Evolutionary conservation across 2,329 filamentous ascomycete species (phyloP).

Genomic region (Paecilomyces sp.): DNA sequence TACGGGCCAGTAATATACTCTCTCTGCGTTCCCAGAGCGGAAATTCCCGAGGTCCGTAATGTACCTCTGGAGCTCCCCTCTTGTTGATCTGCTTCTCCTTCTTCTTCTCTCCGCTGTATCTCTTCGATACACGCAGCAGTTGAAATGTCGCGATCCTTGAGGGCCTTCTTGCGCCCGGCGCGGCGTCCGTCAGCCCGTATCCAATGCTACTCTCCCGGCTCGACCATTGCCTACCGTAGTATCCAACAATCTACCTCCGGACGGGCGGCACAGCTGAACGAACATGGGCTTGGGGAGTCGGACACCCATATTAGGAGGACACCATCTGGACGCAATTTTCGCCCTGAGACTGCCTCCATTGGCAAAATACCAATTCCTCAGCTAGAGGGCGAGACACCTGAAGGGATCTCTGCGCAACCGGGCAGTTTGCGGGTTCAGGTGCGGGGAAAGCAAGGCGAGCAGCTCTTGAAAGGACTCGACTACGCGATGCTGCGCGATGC

Average conservation of each 20-base stretch:
- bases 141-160: slow-evolving; percentile 6
- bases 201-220: slow-evolving; percentile 2
- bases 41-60: not conserved
- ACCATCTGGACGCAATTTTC: not conserved
- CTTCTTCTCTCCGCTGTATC: not conserved
- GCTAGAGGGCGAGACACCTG: not conserved
- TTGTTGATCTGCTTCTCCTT: not conserved
- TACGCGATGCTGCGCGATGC: slow-evolving; percentile 43
- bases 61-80: not conserved
- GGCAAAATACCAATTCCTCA: not conserved
- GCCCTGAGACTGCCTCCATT: not conserved
- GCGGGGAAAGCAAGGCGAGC: not conserved
- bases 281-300: not conserved
- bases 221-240: not conserved
- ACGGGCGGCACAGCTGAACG: not conserved
- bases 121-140: not conserved
- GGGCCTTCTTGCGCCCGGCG: slow-evolving; percentile 4
- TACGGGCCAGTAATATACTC: not conserved
- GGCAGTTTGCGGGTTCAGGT: not conserved
- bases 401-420: not conserved
- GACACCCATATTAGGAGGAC: not conserved
- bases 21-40: not conserved
- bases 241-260: not conserved
- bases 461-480: not conserved
- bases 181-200: not conserved